Conservation (phyloP, 345 rosid genomes). For the Melaleuca quinquenervia region DNA sequence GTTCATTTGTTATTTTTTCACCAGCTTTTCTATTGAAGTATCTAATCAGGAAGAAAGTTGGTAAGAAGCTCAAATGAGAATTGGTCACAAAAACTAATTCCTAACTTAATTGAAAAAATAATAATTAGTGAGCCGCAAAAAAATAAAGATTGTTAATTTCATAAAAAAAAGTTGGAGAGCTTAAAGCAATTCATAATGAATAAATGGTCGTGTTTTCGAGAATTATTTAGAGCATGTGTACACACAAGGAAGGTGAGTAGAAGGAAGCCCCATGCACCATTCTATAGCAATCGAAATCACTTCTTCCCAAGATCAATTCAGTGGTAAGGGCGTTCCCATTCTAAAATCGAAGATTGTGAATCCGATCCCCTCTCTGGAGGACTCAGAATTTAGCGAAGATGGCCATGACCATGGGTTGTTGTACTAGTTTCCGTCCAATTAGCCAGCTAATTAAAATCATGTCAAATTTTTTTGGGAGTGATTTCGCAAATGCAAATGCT, state of each 20-base stretch:
- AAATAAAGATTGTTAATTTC: neutral
- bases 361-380: neutral
- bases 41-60: no score
- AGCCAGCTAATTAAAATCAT: neutral
- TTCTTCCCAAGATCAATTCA: neutral
- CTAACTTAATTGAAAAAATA: neutral
- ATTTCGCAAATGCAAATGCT: neutral
- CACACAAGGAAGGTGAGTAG: neutral
- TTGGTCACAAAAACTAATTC: neutral
- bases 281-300: neutral
- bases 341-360: neutral
- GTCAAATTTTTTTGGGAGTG: neutral
- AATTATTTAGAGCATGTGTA: neutral
- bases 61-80: neutral
- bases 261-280: neutral
- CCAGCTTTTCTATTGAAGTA: no score
- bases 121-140: neutral
- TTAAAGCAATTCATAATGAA: neutral
- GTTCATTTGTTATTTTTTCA: no score
- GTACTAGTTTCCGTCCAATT: neutral
- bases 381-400: neutral
- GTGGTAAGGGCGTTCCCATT: neutral
- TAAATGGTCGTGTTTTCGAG: neutral
- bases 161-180: neutral
- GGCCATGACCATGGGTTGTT: rapidly evolving